Evolutionary conservation across 2,329 filamentous ascomycete species (phyloP).

Genomic region (Xylaria multiplex): DNA sequence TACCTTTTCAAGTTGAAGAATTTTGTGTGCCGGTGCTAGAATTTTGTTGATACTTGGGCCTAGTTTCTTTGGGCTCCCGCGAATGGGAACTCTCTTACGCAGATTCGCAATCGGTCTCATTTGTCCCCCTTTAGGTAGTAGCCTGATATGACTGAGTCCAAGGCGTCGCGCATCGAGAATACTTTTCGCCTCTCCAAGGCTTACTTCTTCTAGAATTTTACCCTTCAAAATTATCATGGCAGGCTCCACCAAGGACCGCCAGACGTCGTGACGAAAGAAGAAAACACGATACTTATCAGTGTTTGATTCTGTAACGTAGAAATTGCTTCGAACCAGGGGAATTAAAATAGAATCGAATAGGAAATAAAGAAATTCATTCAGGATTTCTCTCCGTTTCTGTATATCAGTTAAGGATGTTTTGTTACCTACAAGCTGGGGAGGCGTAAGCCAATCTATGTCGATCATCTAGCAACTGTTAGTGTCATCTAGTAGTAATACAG

Average conservation of each 20-base stretch:
- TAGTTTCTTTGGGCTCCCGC: conserved; percentile 53
- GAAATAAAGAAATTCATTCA: conserved; percentile 90
- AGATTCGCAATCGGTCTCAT: conserved; percentile 91
- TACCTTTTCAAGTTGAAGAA: conserved; percentile 83
- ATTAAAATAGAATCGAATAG: conserved; percentile 91
- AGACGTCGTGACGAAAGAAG: conserved; percentile 94
- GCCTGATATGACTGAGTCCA: conserved; percentile 79
- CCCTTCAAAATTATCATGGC: conserved; percentile 73
- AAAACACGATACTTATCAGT: conserved; percentile 82
- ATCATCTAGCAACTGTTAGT: conserved; percentile 62
- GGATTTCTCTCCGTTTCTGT: conserved; percentile 79
- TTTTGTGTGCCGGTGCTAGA: conserved; percentile 77
- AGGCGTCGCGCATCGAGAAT: conserved; percentile 71
- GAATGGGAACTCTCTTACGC: conserved; percentile 67
- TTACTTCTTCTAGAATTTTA: conserved; percentile 83
- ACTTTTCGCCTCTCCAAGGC: conserved; percentile 62
- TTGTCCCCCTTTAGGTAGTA: conserved; percentile 82
- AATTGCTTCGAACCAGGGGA: conserved; percentile 85
- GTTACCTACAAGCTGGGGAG: conserved; percentile 56
- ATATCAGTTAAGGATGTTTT: conserved; percentile 78
- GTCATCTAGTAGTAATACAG: background rate
- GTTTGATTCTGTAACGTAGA: conserved; percentile 93
- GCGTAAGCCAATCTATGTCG: conserved; percentile 77
- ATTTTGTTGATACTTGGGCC: conserved; percentile 61
- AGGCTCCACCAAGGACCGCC: conserved; percentile 80